Evolutionary conservation across 768 basidiomycete species (phyloP).

Genomic region (Pleurotus citrinopileatus): DNA sequence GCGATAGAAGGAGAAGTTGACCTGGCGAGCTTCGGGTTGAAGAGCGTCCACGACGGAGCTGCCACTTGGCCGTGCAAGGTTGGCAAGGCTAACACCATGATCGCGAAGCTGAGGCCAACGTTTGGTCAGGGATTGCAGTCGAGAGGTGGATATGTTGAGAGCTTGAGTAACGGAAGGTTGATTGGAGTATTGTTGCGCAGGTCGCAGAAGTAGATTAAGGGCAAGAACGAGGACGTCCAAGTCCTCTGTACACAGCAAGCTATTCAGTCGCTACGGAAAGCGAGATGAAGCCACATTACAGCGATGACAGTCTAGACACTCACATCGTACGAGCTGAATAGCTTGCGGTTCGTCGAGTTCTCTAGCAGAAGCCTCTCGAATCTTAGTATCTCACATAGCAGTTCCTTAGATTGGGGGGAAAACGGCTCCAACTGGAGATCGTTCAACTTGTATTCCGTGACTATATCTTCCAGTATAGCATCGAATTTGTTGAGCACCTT

Average conservation of each 20-base stretch:
- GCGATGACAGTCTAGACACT: conserved; percentile 31
- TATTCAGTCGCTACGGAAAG: conserved; percentile 73
- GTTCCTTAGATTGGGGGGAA: conserved; percentile 67
- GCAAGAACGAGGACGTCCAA: conserved; percentile 83
- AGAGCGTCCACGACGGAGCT: conserved; percentile 54
- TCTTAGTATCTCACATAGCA: conserved; percentile 77
- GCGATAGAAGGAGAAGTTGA: conserved; percentile 79
- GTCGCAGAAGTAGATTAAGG: conserved; percentile 84
- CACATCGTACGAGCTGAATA: conserved; percentile 96
- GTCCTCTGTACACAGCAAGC: conserved; percentile 84
- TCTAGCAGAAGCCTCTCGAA: conserved; percentile 91
- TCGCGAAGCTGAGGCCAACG: conserved; percentile 84
- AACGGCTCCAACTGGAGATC: conserved; percentile 81
- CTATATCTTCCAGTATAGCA: conserved; percentile 76
- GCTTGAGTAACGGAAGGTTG: conserved; percentile 82
- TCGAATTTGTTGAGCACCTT: conserved; percentile 96
- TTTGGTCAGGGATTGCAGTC: conserved; percentile 79
- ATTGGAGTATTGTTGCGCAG: conserved; percentile 92
- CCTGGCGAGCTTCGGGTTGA: conserved; percentile 73
- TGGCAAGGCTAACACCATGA: conserved; percentile 71
- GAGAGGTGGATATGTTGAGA: conserved; percentile 77
- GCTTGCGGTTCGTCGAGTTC: conserved; percentile 97
- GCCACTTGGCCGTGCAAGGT: conserved; percentile 61
- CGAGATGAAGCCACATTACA: conserved; percentile 10
- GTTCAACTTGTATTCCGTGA: conserved; percentile 83